phyloP scores from a whole-genome alignment of 306 rosid genomes.

The Lathyrus tuberosus region DNA sequence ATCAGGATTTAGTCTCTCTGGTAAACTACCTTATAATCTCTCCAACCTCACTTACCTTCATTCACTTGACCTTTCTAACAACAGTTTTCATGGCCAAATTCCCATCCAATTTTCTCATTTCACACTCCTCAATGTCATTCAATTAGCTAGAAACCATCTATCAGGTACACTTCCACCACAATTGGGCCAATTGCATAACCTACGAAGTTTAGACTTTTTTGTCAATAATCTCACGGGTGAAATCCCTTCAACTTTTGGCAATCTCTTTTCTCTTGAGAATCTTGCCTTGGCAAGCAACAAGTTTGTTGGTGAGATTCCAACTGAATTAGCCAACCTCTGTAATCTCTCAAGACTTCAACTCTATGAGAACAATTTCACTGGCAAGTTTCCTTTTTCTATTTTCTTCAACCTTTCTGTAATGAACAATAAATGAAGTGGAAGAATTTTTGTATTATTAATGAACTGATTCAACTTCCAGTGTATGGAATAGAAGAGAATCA shows the following conservation, averaged over 20 bases:
- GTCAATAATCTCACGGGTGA: constrained; percentile 44
- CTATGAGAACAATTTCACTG: constrained; percentile 39
- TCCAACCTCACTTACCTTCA: constrained; percentile 41
- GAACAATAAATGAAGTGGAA: too few species aligned
- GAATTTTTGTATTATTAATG: too few species aligned
- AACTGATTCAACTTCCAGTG: too few species aligned
- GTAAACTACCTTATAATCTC: constrained; percentile 33
- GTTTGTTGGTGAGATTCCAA: constrained; percentile 43
- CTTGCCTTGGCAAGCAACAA: constrained; percentile 40
- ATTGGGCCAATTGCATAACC: constrained; percentile 31
- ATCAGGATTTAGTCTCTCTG: constrained; percentile 34
- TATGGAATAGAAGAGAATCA: too few species aligned
- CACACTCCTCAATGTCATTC: constrained; percentile 25
- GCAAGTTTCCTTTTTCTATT: constrained; percentile 43
- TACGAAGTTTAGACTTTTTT: constrained; percentile 40
- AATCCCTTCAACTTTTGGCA: constrained; percentile 44
- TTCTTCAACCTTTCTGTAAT: too few species aligned
- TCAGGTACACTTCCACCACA: constrained; percentile 40
- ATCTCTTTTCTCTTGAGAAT: constrained; percentile 30
- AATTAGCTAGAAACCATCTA: constrained; percentile 28
- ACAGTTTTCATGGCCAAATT: constrained; percentile 42
- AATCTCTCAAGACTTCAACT: constrained; percentile 41
- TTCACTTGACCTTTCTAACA: constrained; percentile 39
- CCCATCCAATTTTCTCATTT: constrained; percentile 31
- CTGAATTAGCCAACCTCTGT: constrained; percentile 36